phyloP scores from a whole-genome alignment of 192 early-diverging fungal species.

The Coemansia sp. region DNA sequence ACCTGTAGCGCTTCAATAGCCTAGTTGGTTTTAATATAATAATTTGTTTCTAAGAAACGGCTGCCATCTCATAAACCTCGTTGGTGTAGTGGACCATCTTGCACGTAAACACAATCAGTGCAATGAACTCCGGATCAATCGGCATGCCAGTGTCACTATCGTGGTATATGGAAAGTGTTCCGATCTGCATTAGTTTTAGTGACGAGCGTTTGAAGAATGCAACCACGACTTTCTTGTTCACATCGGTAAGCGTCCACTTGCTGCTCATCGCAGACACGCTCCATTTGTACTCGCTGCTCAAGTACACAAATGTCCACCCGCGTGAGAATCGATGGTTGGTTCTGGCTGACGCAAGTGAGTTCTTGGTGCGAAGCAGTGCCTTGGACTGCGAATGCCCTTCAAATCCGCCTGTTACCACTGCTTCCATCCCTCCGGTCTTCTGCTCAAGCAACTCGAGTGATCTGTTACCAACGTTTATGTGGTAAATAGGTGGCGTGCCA shows the following conservation, averaged over 20 bases:
- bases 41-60: background rate
- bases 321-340: background rate
- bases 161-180: background rate
- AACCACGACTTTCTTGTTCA: background rate
- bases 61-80: background rate
- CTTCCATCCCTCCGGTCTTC: background rate
- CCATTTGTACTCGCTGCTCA: conserved; percentile 11
- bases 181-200: background rate
- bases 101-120: background rate
- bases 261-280: background rate
- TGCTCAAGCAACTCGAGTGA: background rate
- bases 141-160: no score
- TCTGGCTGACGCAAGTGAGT: background rate
- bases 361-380: background rate
- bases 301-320: conserved; percentile 7
- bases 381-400: background rate
- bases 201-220: background rate
- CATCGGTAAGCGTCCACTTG: conserved; percentile 1
- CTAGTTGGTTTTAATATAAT: no score
- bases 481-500: background rate
- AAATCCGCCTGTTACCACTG: background rate
- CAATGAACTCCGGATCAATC: background rate
- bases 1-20: background rate
- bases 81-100: conserved; percentile 3
- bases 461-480: background rate